These are phyloP conservation scores for Miamiensis avidus DNA, from an alignment of 169 alveolate genomes.

Conservation along the genomic window DNA sequence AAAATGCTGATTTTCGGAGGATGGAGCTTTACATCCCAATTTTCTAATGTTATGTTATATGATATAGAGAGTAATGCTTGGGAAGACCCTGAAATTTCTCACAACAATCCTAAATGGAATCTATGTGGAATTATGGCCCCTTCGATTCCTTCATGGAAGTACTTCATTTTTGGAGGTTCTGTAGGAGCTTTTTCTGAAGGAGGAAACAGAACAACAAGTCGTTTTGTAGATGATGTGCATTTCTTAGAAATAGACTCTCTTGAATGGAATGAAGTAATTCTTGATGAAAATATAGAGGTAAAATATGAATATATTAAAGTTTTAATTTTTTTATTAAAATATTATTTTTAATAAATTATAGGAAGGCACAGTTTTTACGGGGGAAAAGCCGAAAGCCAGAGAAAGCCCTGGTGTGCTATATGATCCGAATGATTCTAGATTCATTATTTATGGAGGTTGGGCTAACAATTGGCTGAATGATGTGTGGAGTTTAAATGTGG, in stretches of 20 bases:
- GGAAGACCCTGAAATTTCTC: slow-evolving; percentile 87
- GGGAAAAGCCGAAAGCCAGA: slow-evolving; percentile 76
- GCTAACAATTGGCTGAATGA: slow-evolving; percentile 94
- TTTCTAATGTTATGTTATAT: slow-evolving; percentile 83
- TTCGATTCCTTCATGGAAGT: slow-evolving; percentile 94
- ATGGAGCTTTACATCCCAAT: slow-evolving; percentile 90
- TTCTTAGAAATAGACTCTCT: slow-evolving; percentile 75
- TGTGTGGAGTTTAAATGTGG: slow-evolving; percentile 87
- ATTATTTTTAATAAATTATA: no score
- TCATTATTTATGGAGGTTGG: slow-evolving; percentile 94
- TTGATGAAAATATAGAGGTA: slow-evolving; percentile 63
- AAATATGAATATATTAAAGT: slow-evolving; percentile 60
- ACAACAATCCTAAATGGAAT: slow-evolving; percentile 94
- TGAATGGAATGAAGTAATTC: slow-evolving; percentile 69
- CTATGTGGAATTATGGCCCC: slow-evolving; percentile 90
- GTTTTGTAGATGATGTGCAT: slow-evolving; percentile 67
- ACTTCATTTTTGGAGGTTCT: slow-evolving; percentile 93
- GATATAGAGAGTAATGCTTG: slow-evolving; percentile 89
- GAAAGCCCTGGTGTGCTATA: slow-evolving; percentile 92
- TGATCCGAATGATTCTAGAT: slow-evolving; percentile 85
- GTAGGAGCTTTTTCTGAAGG: slow-evolving; percentile 90
- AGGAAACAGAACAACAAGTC: slow-evolving; percentile 82
- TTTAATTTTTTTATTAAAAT: not conserved
- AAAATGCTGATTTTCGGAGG: slow-evolving; percentile 88
- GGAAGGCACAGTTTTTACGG: not conserved